A percentile compares a stretch with the other conserved stretches of the same genome.
Conservation (phyloP, 495 filamentous ascomycete genomes). For the Sporormia fimetaria region DNA sequence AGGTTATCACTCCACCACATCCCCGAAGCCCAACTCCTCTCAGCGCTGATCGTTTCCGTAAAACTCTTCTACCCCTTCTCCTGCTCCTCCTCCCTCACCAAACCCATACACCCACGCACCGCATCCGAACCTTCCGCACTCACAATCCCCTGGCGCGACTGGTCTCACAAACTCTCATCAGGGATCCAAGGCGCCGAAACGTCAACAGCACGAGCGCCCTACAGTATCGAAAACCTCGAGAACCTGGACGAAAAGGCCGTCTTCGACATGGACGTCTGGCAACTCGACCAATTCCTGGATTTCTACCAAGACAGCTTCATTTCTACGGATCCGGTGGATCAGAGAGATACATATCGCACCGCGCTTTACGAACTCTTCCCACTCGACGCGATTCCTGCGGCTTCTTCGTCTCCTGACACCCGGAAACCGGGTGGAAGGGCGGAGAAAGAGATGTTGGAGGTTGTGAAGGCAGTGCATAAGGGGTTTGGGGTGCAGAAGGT, state of each 20-base stretch:
- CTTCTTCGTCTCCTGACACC: background rate
- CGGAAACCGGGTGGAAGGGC: background rate
- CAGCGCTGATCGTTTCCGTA: constrained; percentile 60
- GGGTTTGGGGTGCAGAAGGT: constrained; percentile 25
- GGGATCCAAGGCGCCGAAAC: background rate
- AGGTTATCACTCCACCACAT: constrained; percentile 25
- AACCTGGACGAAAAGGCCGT: constrained; percentile 55
- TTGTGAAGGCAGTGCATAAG: constrained; percentile 34
- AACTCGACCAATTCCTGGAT: constrained; percentile 75
- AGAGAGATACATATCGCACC: constrained; percentile 22
- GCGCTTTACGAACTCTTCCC: constrained; percentile 46
- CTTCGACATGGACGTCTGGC: constrained; percentile 50
- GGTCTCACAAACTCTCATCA: constrained; percentile 37
- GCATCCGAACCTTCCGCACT: constrained; percentile 49
- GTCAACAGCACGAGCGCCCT: background rate
- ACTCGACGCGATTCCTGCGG: constrained; percentile 8
- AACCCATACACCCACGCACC: constrained; percentile 45
- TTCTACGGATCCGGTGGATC: constrained; percentile 13
- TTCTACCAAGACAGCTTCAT: constrained; percentile 77
- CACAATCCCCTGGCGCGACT: constrained; percentile 59
- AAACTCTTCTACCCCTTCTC: constrained; percentile 76
- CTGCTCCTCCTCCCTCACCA: too few relatives aligned
- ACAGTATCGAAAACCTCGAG: constrained; percentile 19
- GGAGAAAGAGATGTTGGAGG: constrained; percentile 20
- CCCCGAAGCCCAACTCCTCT: constrained; percentile 66